Evolutionary conservation across 108 stramenopile genomes (phyloP), one percentile per base, ranked within the genome.

Genomic region (Cyclotella kingstonii): DNA sequence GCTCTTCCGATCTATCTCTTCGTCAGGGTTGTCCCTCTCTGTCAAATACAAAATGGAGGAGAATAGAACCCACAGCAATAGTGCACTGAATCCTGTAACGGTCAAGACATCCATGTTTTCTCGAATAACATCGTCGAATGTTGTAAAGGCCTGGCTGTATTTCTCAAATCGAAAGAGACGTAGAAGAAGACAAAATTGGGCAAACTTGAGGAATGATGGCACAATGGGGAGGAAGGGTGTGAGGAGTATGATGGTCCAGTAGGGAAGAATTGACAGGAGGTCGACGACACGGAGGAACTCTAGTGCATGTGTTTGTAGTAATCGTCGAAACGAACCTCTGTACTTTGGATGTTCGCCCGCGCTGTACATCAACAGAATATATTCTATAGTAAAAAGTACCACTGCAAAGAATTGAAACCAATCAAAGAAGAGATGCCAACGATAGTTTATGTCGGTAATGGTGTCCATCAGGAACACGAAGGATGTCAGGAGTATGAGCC

Each of bases 41-140:
- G 90, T 87, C 36, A 80, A 69, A 60, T 91, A 95, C 52, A 93
- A 68, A 21, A 85, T 57, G 2, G 86, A 76, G n/a, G 67, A 63
- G 56, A 90, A 91, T 42, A 89, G 84, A 19, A 91, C 78, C 91
- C 94, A 95, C 3, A 91, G 57, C 8, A 95, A 56, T 17, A 92
- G 23, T 10, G 95, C 90, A 26, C 85, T 83, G 70, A 95, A 94
- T 0, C 83, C 87, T 2, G 93, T 91, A 36, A 95, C 83, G 3
- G 83, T 72, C 41, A 95, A 53, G n/a, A 95, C 81, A 54, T 93
- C 92, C 19, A 59, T 38, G 46, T 93, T 91, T 10, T 81, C 70
- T 0, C 73, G 52, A 25, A 94, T 39, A 6, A 85, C 78, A 63
- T 91, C 87, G 31, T 89, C 85, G 53, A 90, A 92, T 18, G 76